Evolutionary conservation across 441 rosid genomes (phyloP).

Genomic region (Iberis amara): DNA sequence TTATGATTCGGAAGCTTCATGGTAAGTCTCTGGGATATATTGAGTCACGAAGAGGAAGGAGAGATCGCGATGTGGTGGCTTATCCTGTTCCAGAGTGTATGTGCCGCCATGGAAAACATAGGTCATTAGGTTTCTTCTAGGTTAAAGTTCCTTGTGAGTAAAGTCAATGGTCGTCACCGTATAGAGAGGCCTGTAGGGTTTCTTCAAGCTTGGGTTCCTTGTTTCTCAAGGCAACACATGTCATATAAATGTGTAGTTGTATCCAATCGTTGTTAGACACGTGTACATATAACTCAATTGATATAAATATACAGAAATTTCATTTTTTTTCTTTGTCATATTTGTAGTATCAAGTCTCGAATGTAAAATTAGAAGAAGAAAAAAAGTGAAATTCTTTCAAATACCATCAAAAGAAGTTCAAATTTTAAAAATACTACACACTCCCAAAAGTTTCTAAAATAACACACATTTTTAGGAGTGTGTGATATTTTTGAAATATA

Average conservation of each 20-base stretch:
- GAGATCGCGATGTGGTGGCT: slow-evolving; percentile 58
- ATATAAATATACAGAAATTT: too few species aligned
- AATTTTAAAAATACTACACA: too few species aligned
- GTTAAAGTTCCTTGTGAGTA: slow-evolving; percentile 13
- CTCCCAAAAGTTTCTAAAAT: too few species aligned
- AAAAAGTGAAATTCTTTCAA: too few species aligned
- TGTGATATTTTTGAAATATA: too few species aligned
- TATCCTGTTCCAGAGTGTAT: slow-evolving; percentile 77
- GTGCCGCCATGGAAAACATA: slow-evolving; percentile 37
- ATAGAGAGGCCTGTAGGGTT: background rate
- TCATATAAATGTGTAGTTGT: background rate
- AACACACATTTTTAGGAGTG: too few species aligned
- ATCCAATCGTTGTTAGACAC: background rate
- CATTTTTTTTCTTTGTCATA: too few species aligned
- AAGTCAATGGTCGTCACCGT: too few species aligned
- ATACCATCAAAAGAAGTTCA: too few species aligned
- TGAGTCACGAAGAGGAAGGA: slow-evolving; percentile 46
- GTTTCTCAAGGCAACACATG: slow-evolving; percentile 5
- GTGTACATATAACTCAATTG: too few species aligned
- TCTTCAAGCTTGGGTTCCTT: slow-evolving; percentile 10
- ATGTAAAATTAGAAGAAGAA: too few species aligned
- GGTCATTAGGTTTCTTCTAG: slow-evolving; percentile 25
- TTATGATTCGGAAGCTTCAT: slow-evolving; percentile 51
- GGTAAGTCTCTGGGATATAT: slow-evolving; percentile 54
- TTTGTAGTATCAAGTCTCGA: too few species aligned